Percentiles rank a stretch among this genome's conserved stretches.
Conservation (phyloP, 2,329 filamentous ascomycete genomes). For the Pseudogymnoascus sp. region DNA sequence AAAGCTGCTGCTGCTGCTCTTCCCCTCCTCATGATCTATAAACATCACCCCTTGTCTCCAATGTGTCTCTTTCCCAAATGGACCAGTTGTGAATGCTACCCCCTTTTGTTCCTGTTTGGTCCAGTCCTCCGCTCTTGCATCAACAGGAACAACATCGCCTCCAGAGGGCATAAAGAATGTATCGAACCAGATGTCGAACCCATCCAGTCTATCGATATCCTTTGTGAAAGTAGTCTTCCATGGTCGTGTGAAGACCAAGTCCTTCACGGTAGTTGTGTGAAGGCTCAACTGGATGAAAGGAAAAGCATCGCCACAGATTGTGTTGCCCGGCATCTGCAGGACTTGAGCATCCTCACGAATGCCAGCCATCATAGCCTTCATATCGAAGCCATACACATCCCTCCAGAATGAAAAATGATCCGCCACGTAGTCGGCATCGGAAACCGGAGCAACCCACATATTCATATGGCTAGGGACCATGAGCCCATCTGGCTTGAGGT, state of each 20-base stretch:
- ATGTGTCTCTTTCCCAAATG: conserved; percentile 67
- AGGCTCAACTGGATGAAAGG: conserved; percentile 71
- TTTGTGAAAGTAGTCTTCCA: conserved; percentile 55
- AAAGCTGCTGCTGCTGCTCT: conserved; percentile 37
- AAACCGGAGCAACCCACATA: conserved; percentile 71
- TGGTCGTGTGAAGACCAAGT: conserved; percentile 64
- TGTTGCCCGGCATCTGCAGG: conserved; percentile 54
- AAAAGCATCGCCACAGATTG: conserved; percentile 49
- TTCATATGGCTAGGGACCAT: conserved; percentile 81
- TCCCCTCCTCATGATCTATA: conserved; percentile 45
- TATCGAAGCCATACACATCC: conserved; percentile 90
- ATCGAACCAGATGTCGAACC: conserved; percentile 89
- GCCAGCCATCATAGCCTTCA: conserved; percentile 78
- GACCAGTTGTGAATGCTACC: conserved; percentile 83
- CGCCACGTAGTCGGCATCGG: conserved; percentile 66
- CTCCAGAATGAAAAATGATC: conserved; percentile 81
- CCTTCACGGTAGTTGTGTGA: conserved; percentile 59
- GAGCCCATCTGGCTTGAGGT: conserved; percentile 69
- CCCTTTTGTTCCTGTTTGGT: conserved; percentile 46
- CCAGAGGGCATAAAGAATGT: conserved; percentile 71
- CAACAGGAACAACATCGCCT: conserved; percentile 37
- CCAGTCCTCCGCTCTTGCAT: conserved; percentile 56
- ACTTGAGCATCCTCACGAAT: conserved; percentile 78
- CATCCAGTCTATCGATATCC: conserved; percentile 65
- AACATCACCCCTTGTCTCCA: conserved; percentile 81